phyloP scores from a whole-genome alignment of 2,329 filamentous ascomycete genomes.

The Epichloe glyceriae region DNA sequence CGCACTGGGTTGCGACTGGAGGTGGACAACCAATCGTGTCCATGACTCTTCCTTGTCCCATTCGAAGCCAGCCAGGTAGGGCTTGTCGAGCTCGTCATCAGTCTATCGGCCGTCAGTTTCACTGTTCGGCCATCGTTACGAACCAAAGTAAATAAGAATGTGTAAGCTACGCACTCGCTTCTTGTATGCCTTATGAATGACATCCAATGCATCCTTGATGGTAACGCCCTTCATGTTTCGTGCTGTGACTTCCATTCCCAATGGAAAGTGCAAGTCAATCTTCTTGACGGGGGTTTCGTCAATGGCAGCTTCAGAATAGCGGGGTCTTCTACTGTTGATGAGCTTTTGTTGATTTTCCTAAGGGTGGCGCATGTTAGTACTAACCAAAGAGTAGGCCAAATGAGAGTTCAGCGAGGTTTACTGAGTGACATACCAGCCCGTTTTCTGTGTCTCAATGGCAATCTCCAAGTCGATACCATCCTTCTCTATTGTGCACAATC shows the following conservation, averaged over 20 bases:
- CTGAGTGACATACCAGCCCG: conserved; percentile 58
- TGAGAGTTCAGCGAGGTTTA: too few species aligned
- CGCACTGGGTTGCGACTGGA: conserved; percentile 54
- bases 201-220: conserved; percentile 91
- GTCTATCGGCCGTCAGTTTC: conserved; percentile 36
- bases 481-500: conserved; percentile 42
- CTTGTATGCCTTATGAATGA: conserved; percentile 92
- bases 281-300: conserved; percentile 78
- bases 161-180: conserved; percentile 60
- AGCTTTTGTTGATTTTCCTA: conserved; percentile 91
- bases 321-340: conserved; percentile 66
- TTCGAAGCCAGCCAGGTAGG: conserved; percentile 87
- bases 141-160: not conserved
- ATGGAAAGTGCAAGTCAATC: conserved; percentile 84
- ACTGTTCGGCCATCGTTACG: not conserved
- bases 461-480: conserved; percentile 60
- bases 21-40: conserved; percentile 76
- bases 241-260: conserved; percentile 77
- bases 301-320: conserved; percentile 72
- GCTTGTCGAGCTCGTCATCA: conserved; percentile 80
- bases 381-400: not conserved
- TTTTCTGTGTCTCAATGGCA: conserved; percentile 71
- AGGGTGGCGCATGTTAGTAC: not conserved
- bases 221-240: conserved; percentile 90
- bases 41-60: conserved; percentile 92